Conservation (phyloP, 2,329 filamentous ascomycete species). For the Bipolaris victoriae region DNA sequence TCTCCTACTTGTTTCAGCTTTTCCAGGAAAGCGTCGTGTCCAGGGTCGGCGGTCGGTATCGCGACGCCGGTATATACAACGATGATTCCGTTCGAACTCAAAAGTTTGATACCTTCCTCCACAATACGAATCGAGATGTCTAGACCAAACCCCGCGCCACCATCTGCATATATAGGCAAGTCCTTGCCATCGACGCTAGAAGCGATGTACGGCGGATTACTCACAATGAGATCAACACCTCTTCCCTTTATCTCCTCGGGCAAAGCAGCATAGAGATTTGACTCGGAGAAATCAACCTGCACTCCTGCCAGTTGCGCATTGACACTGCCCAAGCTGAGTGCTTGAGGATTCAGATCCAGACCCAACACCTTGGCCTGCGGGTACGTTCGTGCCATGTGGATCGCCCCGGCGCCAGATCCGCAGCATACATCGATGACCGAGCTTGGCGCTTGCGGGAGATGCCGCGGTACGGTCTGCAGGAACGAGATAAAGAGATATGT, state of each 20-base stretch:
- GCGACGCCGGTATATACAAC: constrained; percentile 33
- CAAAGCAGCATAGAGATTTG: constrained; percentile 27
- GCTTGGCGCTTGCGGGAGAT: constrained; percentile 14
- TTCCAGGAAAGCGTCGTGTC: constrained; percentile 26
- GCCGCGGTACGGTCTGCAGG: constrained; percentile 18
- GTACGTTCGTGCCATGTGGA: constrained; percentile 30
- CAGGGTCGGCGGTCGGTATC: constrained; percentile 23
- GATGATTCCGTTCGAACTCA: constrained; percentile 25
- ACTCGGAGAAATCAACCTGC: constrained; percentile 25
- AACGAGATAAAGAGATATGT: constrained; percentile 33
- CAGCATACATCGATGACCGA: constrained; percentile 33
- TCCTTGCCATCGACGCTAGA: constrained; percentile 27
- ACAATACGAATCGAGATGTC: constrained; percentile 29
- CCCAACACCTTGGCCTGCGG: constrained; percentile 25
- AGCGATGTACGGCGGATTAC: constrained; percentile 36
- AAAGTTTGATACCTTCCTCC: constrained; percentile 27
- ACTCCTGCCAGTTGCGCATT: constrained; percentile 25
- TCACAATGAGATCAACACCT: constrained; percentile 31
- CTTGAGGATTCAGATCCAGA: constrained; percentile 30
- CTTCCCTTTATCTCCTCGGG: constrained; percentile 10
- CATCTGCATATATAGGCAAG: constrained; percentile 34
- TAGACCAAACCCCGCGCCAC: constrained; percentile 30
- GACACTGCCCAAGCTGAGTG: constrained; percentile 23
- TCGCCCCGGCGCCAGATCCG: constrained; percentile 32
- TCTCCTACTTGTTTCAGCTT: constrained; percentile 22